These are phyloP conservation scores for Gossypium stocksii DNA, from an alignment of 345 rosid genomes.

Conservation along the genomic window DNA sequence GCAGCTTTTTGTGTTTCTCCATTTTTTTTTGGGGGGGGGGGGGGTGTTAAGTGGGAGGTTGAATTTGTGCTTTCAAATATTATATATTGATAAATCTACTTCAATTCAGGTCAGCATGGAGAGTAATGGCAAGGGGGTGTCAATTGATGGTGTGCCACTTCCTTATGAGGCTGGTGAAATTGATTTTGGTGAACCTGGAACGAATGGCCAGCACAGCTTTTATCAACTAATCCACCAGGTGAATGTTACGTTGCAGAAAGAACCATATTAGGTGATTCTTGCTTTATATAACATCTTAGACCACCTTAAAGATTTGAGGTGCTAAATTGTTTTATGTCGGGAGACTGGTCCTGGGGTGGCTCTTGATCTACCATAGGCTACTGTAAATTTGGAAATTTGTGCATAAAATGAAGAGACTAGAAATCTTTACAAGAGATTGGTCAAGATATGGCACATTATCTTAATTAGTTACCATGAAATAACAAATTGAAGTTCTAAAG, in stretches of 20 bases:
- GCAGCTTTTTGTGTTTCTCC: neutral
- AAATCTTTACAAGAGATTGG: neutral
- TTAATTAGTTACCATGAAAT: neutral
- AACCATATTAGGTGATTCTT: neutral
- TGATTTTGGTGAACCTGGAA: slow-evolving; percentile 98
- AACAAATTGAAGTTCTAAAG: neutral
- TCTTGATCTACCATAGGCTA: neutral
- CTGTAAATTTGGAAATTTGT: neutral
- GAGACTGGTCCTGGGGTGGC: neutral
- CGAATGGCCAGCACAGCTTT: slow-evolving; percentile 98
- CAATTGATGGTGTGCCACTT: slow-evolving; percentile 83
- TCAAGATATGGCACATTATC: neutral
- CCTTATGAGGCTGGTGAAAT: slow-evolving; percentile 90
- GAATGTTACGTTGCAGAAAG: neutral
- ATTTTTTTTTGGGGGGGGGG: neutral
- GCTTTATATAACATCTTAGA: neutral
- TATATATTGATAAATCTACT: slow-evolving; percentile 11
- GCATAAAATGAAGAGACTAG: neutral
- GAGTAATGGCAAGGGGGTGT: slow-evolving; percentile 98
- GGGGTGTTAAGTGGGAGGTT: neutral
- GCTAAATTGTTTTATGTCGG: neutral
- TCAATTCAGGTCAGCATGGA: slow-evolving; percentile 90
- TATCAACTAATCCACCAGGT: slow-evolving; percentile 99
- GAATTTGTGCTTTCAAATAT: neutral
- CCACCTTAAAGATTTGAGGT: neutral